phyloP scores from a whole-genome alignment of 148 eudicot genomes.

The Rhododendron ferrugineum region DNA sequence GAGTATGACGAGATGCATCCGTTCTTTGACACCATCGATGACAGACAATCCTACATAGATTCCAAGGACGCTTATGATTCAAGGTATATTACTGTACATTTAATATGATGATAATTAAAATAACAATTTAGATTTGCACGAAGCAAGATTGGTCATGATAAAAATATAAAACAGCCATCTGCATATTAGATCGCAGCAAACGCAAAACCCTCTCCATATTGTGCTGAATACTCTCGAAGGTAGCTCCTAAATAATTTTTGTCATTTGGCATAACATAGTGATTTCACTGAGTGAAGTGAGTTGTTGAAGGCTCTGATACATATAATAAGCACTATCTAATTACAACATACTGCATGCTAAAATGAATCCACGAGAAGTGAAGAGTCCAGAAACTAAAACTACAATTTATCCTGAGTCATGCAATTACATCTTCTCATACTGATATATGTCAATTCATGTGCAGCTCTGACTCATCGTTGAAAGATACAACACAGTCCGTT shows the following conservation, averaged over 20 bases:
- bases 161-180: neutral
- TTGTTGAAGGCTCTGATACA: neutral
- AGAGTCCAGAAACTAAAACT: neutral
- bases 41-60: constrained; percentile 57
- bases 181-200: neutral
- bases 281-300: neutral
- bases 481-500: constrained; percentile 42
- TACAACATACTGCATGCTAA: neutral
- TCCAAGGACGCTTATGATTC: constrained; percentile 48
- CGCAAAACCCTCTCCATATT: neutral
- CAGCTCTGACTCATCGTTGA: constrained; percentile 71
- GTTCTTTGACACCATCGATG: constrained; percentile 63
- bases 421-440: neutral
- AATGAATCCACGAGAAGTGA: neutral
- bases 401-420: neutral
- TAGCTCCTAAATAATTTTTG: neutral
- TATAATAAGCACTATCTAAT: neutral
- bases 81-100: constrained; percentile 27
- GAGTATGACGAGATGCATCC: constrained; percentile 59
- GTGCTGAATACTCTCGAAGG: neutral
- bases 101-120: neutral
- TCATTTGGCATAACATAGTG: neutral
- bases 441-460: constrained; percentile 2
- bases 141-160: neutral
- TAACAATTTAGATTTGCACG: neutral